Percentiles rank a stretch among this genome's conserved stretches.
Evolutionary conservation across 2,329 filamentous ascomycete genomes (phyloP).

Genomic region (Diplodia scrobiculata): DNA sequence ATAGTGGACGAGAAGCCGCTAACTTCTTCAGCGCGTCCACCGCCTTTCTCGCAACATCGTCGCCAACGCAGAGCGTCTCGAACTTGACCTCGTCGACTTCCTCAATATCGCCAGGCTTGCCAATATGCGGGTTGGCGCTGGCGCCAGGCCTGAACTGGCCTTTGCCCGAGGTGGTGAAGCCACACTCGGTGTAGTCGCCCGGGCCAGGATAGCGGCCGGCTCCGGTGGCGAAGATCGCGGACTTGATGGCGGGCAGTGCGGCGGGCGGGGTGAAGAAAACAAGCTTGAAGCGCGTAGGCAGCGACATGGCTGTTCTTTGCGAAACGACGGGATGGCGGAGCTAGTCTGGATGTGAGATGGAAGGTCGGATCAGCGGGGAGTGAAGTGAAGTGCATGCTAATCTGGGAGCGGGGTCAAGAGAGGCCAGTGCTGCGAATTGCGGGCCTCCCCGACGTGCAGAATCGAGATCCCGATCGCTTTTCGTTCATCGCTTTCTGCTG

Average conservation of each 20-base stretch:
- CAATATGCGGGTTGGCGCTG: conserved; percentile 65
- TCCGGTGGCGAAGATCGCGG: conserved; percentile 51
- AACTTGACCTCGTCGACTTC: conserved; percentile 62
- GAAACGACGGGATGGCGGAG: background rate
- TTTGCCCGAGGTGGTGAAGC: conserved; percentile 53
- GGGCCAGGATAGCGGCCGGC: conserved; percentile 49
- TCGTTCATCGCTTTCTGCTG: background rate
- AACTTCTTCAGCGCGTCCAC: conserved; percentile 68
- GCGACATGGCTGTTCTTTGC: conserved; percentile 18
- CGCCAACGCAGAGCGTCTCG: conserved; percentile 64
- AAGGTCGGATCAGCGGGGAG: conserved; percentile 1
- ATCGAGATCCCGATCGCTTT: conserved; percentile 13
- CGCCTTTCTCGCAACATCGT: conserved; percentile 58
- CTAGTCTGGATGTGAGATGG: background rate
- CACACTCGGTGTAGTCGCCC: conserved; percentile 49
- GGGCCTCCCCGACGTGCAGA: conserved; percentile 14
- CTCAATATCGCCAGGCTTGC: conserved; percentile 60
- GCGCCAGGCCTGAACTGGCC: conserved; percentile 68
- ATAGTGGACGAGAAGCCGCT: conserved; percentile 36
- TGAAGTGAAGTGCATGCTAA: background rate
- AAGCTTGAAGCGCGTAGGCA: conserved; percentile 45
- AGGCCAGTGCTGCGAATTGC: conserved; percentile 3
- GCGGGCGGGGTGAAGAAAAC: conserved; percentile 50
- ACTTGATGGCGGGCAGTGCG: conserved; percentile 45
- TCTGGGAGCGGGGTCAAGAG: background rate